Evolutionary conservation across 176 grass and related monocot species (phyloP), one percentile per base, ranked within the genome.

Genomic region (Juncus inflexus): DNA sequence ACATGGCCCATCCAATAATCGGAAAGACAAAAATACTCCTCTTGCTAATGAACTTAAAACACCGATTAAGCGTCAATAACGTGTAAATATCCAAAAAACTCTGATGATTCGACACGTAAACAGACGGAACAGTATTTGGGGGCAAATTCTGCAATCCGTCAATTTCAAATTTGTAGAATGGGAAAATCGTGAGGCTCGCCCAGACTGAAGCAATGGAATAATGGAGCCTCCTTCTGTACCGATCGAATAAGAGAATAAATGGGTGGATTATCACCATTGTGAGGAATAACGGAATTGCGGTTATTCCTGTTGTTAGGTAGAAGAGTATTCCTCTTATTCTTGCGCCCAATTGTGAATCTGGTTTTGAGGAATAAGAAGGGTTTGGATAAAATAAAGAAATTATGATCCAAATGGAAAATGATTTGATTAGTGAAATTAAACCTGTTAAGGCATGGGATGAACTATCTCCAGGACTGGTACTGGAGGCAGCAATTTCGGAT

Each of bases 21-120:
- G 92, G 92, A 72, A 90, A 79, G 58, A 96, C 45, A 67, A 96
- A 96, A 66, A 91, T 96, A 76, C 92, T 89, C 11, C 81, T 91
- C 82, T 96, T 96, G 92, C 92, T 96, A 74, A 96, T 96, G 79
- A 96, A 79, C 66, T 96, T 96, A 82, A 86, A 96, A 79, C 92
- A 88, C 66, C 79, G 82, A 15, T 87, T 84, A 62, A 91, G 70
- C 38, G 87, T 86, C 15, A 91, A 70, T 78, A 97, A 84, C 42
- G 87, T 91, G 63, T 97, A 91, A 49, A 91, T 91, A 73, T 97
- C 92, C 77, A 97, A 80, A 76, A 97, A 97, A 40, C 87, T 97
- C 65, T 91, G 87, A 55, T 97, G 92, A 64, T 97, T 97, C 12
- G 92, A 90, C 47, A 97, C 92, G 83, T 86, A 97, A 7, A 97